Evolutionary conservation across 1,139 yeast species (phyloP).

Genomic region (Blastobotrys illinoisensis): DNA sequence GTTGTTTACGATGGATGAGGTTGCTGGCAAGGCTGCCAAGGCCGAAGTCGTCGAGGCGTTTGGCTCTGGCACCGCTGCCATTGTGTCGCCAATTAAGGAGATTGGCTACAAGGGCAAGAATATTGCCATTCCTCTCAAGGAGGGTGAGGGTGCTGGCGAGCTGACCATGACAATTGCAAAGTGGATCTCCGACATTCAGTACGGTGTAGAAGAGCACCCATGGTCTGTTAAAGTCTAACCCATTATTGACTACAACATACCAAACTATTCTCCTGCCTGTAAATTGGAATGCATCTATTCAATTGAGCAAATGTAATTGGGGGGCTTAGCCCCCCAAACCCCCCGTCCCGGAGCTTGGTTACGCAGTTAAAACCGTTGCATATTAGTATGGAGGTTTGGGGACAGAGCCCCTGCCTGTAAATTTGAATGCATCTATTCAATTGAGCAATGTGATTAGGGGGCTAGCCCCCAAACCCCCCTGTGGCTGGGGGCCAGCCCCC

Average conservation of each 20-base stretch:
- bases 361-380: too few relatives aligned
- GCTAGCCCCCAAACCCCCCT: too few relatives aligned
- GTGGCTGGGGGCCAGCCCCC: too few relatives aligned
- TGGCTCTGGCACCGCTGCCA: slow-evolving; percentile 97
- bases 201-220: slow-evolving; percentile 65
- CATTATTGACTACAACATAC: neutral
- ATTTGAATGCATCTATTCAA: too few relatives aligned
- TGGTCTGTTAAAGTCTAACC: slow-evolving; percentile 38
- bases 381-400: too few relatives aligned
- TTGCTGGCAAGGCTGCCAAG: slow-evolving; percentile 64
- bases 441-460: too few relatives aligned
- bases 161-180: slow-evolving; percentile 67
- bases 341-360: too few relatives aligned
- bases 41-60: slow-evolving; percentile 91
- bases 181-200: slow-evolving; percentile 88
- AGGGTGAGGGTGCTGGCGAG: slow-evolving; percentile 74
- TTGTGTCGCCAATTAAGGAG: slow-evolving; percentile 86
- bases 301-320: too few relatives aligned
- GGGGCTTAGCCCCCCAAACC: too few relatives aligned
- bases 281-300: too few relatives aligned
- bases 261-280: too few relatives aligned
- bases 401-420: too few relatives aligned
- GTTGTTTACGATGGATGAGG: slow-evolving; percentile 73
- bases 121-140: slow-evolving; percentile 69
- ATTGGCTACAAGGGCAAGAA: slow-evolving; percentile 73